Evolutionary conservation across 768 basidiomycete genomes (phyloP).

Genomic region (Butyriboletus loyo): DNA sequence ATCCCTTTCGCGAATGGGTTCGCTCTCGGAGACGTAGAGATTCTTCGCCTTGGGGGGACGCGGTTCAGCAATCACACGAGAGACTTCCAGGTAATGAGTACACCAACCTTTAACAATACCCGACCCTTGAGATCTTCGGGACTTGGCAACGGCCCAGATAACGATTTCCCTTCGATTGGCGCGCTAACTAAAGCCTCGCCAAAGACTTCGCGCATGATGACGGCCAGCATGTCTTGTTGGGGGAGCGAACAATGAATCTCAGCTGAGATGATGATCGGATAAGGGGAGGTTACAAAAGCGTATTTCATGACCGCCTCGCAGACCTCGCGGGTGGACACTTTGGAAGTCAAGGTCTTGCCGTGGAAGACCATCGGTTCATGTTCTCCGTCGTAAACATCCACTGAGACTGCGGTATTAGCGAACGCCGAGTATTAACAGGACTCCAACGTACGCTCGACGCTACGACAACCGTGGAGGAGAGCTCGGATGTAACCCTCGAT

Average conservation of each 20-base stretch:
- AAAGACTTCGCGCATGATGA: constrained; percentile 67
- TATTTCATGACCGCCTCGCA: constrained; percentile 85
- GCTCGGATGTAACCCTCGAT: constrained; percentile 93
- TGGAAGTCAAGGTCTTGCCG: constrained; percentile 83
- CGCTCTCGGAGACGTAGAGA: constrained; percentile 48
- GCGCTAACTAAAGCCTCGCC: constrained; percentile 50
- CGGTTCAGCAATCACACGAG: neutral
- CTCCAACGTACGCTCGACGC: constrained; percentile 77
- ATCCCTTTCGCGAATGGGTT: constrained; percentile 33
- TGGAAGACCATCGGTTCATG: constrained; percentile 83
- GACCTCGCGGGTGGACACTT: constrained; percentile 75
- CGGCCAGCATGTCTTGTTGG: constrained; percentile 78
- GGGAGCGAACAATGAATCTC: constrained; percentile 81
- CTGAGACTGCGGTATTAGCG: constrained; percentile 36
- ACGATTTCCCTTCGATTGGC: constrained; percentile 46
- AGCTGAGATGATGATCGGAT: constrained; percentile 89
- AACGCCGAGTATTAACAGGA: neutral
- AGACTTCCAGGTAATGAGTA: neutral
- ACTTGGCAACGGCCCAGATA: constrained; percentile 66
- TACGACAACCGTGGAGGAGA: constrained; percentile 84
- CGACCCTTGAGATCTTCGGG: constrained; percentile 77
- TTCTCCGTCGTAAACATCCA: constrained; percentile 92
- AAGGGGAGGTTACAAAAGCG: constrained; percentile 86
- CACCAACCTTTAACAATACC: constrained; percentile 76
- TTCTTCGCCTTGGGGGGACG: constrained; percentile 63